Conservation (phyloP, 768 basidiomycete genomes). For the Pulveroboletus ravenelii region DNA sequence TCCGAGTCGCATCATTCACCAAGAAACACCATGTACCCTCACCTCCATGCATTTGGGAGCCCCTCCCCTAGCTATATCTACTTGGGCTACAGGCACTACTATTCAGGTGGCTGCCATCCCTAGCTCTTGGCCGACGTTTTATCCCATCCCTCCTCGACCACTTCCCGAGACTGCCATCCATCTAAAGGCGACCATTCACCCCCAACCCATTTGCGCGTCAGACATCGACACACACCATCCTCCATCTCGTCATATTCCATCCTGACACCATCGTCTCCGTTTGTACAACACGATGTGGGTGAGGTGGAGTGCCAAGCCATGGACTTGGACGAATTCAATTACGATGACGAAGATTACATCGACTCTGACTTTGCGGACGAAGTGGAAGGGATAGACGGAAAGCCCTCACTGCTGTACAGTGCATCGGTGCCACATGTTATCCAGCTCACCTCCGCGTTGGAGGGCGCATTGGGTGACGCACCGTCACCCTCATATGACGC, state of each 20-base stretch:
- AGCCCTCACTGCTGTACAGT: constrained; percentile 17
- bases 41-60: constrained; percentile 14
- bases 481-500: constrained; percentile 10
- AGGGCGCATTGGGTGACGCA: constrained; percentile 29
- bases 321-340: constrained; percentile 32
- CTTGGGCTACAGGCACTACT: constrained; percentile 19
- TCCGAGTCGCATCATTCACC: constrained; percentile 20
- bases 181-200: constrained; percentile 27
- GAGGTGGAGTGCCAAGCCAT: constrained; percentile 13
- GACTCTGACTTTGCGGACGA: constrained; percentile 32
- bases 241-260: constrained; percentile 31
- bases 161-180: constrained; percentile 19
- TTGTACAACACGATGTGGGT: constrained; percentile 13
- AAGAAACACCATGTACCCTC: constrained; percentile 28
- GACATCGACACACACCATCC: constrained; percentile 30
- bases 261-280: constrained; percentile 29
- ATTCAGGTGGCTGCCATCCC: constrained; percentile 11
- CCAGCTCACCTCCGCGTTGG: constrained; percentile 31
- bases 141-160: constrained; percentile 10
- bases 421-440: constrained; percentile 20
- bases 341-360: constrained; percentile 29
- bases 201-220: constrained; percentile 19
- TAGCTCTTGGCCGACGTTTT: constrained; percentile 19
- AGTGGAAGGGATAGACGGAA: constrained; percentile 28
- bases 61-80: constrained; percentile 21